Conservation (phyloP, 257 asterid species). For the Lavandula angustifolia region DNA sequence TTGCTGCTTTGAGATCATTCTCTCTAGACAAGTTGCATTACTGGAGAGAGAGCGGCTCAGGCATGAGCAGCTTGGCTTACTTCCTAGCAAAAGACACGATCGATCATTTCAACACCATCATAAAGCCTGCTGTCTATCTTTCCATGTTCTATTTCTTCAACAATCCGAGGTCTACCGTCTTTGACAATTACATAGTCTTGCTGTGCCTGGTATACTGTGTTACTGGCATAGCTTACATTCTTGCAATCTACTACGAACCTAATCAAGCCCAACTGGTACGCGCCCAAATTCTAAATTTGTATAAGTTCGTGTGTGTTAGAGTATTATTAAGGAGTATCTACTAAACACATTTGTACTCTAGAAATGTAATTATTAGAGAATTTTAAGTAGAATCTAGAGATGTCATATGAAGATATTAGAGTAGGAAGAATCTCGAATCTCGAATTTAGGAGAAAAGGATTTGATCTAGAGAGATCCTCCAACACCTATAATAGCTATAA, state of each 20-base stretch:
- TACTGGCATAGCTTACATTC: conserved; percentile 89
- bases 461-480: too few species aligned
- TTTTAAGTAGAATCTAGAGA: too few species aligned
- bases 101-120: conserved; percentile 81
- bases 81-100: conserved; percentile 88
- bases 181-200: conserved; percentile 72
- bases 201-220: conserved; percentile 90
- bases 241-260: conserved; percentile 88
- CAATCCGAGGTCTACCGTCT: conserved; percentile 85
- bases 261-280: conserved; percentile 88
- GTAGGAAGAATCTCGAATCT: too few species aligned
- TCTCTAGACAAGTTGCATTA: conserved; percentile 88
- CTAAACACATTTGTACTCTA: too few species aligned
- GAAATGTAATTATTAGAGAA: too few species aligned
- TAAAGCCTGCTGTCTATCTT: conserved; percentile 89
- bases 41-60: conserved; percentile 96
- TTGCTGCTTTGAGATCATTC: conserved; percentile 93
- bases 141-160: conserved; percentile 99
- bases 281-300: not conserved
- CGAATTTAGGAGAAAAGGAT: too few species aligned
- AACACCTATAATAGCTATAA: too few species aligned
- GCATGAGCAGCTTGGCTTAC: conserved; percentile 97
- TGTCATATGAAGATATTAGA: too few species aligned
- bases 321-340: too few species aligned
- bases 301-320: not conserved